Percentiles rank a stretch among this genome's conserved stretches.
Evolutionary conservation across 1,139 yeast species (phyloP).

Genomic region (Nematodospora anomalae): DNA sequence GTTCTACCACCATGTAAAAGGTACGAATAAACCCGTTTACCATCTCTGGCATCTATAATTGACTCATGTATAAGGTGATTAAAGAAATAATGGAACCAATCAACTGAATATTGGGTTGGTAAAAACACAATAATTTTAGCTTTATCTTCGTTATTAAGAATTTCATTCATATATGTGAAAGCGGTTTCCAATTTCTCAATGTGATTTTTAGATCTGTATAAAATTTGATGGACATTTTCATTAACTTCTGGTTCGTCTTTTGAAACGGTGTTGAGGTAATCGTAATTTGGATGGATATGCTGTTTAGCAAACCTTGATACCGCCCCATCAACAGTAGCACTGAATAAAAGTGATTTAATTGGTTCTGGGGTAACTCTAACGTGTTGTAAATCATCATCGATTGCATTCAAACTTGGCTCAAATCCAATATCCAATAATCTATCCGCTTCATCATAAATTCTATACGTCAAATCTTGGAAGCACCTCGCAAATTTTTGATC

Average conservation of each 20-base stretch:
- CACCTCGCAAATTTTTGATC: conserved; percentile 39
- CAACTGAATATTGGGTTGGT: conserved; percentile 74
- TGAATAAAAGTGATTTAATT: conserved; percentile 71
- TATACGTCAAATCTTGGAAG: conserved; percentile 56
- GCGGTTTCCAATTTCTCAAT: conserved; percentile 56
- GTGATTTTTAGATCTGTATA: conserved; percentile 49
- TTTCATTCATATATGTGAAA: conserved; percentile 44
- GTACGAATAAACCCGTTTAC: neutral
- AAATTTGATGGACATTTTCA: conserved; percentile 70
- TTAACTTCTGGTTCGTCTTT: conserved; percentile 77
- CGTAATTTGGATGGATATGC: conserved; percentile 63
- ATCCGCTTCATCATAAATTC: conserved; percentile 90
- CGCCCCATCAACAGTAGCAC: conserved; percentile 79
- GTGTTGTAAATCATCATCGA: conserved; percentile 32
- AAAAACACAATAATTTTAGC: conserved; percentile 82
- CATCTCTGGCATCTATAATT: neutral
- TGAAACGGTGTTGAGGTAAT: conserved; percentile 74
- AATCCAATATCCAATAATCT: conserved; percentile 70
- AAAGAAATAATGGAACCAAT: conserved; percentile 30
- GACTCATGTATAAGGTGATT: neutral
- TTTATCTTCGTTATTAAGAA: conserved; percentile 20
- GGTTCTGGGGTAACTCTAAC: conserved; percentile 20
- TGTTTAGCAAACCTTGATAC: conserved; percentile 65
- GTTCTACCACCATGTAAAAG: conserved; percentile 49
- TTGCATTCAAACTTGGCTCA: conserved; percentile 57